phyloP scores from a whole-genome alignment of 2,329 filamentous ascomycete genomes.

The Fusarium fujikuroi region DNA sequence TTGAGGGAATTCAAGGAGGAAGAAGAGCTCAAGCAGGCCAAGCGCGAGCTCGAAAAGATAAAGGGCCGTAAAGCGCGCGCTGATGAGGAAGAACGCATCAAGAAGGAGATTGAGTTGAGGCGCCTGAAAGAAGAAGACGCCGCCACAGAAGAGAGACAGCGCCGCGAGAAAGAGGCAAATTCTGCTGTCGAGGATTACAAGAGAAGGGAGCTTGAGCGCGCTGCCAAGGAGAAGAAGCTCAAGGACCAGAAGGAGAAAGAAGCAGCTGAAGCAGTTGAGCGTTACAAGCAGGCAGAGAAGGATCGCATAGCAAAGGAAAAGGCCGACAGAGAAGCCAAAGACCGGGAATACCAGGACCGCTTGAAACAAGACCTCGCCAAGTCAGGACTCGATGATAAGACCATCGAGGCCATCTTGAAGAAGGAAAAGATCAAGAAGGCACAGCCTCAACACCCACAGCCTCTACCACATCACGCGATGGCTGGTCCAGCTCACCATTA shows the following conservation, averaged over 20 bases:
- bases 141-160: constrained; percentile 46
- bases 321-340: constrained; percentile 56
- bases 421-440: constrained; percentile 61
- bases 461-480: constrained; percentile 16
- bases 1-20: constrained; percentile 54
- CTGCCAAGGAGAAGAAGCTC: constrained; percentile 58
- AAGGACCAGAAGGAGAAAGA: constrained; percentile 62
- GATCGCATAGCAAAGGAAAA: constrained; percentile 57
- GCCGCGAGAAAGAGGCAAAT: constrained; percentile 59
- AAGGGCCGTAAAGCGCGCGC: constrained; percentile 58
- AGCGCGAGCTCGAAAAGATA: constrained; percentile 60
- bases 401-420: constrained; percentile 68
- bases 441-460: constrained; percentile 8
- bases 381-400: constrained; percentile 68
- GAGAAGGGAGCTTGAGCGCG: constrained; percentile 56
- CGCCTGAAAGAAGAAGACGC: constrained; percentile 61
- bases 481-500: constrained; percentile 9
- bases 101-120: constrained; percentile 61
- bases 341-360: constrained; percentile 62
- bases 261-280: constrained; percentile 61
- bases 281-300: constrained; percentile 61
- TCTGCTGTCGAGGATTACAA: constrained; percentile 64
- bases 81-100: constrained; percentile 63
- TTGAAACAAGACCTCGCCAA: constrained; percentile 68
- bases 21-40: constrained; percentile 61